Conservation (phyloP, 768 basidiomycete species). For the Auricularia sp. region DNA sequence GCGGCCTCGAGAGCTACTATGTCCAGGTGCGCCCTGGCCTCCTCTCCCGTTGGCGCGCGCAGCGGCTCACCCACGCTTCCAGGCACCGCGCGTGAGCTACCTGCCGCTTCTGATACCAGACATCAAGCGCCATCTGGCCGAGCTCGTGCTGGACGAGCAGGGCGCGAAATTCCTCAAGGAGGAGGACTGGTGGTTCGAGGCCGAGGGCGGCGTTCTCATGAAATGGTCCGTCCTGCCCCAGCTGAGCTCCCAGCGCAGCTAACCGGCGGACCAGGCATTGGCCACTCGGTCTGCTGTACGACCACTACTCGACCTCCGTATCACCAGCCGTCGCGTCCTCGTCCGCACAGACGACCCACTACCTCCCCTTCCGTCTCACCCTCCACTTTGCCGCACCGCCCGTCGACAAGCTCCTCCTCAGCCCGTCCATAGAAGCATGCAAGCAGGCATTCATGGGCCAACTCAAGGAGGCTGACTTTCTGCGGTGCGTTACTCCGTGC, state of each 20-base stretch:
- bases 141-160: slow-evolving; percentile 85
- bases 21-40: slow-evolving; percentile 32
- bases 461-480: slow-evolving; percentile 92
- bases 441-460: slow-evolving; percentile 94
- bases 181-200: slow-evolving; percentile 97
- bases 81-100: slow-evolving; percentile 85
- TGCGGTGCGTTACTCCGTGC: slow-evolving; percentile 32
- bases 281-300: slow-evolving; percentile 92
- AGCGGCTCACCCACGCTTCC: slow-evolving; percentile 15
- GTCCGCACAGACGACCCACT: slow-evolving; percentile 29
- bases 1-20: slow-evolving; percentile 83
- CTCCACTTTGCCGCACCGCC: slow-evolving; percentile 86
- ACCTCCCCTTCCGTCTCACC: slow-evolving; percentile 59
- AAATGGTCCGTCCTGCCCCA: slow-evolving; percentile 59
- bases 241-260: not conserved
- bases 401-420: slow-evolving; percentile 70
- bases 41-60: not conserved
- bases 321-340: slow-evolving; percentile 41
- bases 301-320: slow-evolving; percentile 52
- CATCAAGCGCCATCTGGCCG: slow-evolving; percentile 77
- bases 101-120: slow-evolving; percentile 86
- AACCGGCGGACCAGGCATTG: slow-evolving; percentile 64
- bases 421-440: slow-evolving; percentile 74
- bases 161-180: slow-evolving; percentile 68
- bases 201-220: slow-evolving; percentile 66